phyloP scores from a whole-genome alignment of 2,329 filamentous ascomycete genomes.

The Trichoderma koningii region DNA sequence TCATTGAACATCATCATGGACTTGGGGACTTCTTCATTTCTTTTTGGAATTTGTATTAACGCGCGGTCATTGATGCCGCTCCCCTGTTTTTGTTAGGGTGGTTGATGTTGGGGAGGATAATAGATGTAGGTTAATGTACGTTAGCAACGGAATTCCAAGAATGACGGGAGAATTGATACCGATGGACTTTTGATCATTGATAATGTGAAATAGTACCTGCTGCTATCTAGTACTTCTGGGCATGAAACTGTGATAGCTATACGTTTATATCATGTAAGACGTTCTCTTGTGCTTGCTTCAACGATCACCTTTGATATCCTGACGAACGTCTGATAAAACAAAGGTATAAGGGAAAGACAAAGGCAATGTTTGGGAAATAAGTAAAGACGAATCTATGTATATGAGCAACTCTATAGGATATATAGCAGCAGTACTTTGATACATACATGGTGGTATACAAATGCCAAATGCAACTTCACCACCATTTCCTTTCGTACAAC shows the following conservation, averaged over 20 bases:
- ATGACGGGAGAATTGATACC: too few relatives aligned
- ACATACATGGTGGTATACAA: constrained; percentile 10
- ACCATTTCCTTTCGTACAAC: neutral
- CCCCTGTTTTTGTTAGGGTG: neutral
- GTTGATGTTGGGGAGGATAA: neutral
- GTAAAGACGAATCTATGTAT: neutral
- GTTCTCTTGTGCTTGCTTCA: too few relatives aligned
- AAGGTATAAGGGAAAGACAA: neutral
- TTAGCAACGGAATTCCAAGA: too few relatives aligned
- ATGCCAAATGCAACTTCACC: neutral
- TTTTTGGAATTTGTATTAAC: neutral
- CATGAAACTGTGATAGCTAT: neutral
- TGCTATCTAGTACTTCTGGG: neutral
- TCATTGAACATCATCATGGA: too few relatives aligned
- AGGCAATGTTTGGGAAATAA: neutral
- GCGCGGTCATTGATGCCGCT: neutral
- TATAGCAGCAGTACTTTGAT: neutral
- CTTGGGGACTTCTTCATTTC: too few relatives aligned
- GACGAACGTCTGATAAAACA: too few relatives aligned
- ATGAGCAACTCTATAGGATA: neutral
- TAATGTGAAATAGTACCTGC: too few relatives aligned
- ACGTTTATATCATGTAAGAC: neutral
- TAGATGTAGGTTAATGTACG: neutral
- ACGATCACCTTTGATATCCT: too few relatives aligned
- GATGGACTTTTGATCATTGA: too few relatives aligned